Evolutionary conservation across 257 asterid genomes (phyloP).

Genomic region (Ajuga chamaepitys): DNA sequence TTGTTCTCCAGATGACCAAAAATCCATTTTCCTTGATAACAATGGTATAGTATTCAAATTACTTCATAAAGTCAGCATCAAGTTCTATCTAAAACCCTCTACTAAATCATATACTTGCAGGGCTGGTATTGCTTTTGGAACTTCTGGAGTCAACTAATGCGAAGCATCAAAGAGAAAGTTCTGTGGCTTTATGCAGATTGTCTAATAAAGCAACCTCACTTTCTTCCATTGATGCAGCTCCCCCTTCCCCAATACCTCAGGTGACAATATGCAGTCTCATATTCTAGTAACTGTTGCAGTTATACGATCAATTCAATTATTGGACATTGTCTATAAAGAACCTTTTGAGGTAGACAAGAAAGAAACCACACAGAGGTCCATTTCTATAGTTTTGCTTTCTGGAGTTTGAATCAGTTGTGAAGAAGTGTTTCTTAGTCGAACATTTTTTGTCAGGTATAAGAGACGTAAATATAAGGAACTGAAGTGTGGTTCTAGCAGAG

Average conservation of each 20-base stretch:
- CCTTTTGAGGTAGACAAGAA: neutral
- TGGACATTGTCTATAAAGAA: neutral
- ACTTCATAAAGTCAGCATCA: neutral
- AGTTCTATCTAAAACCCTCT: neutral
- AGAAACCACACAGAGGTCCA: neutral
- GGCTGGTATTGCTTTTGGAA: constrained; percentile 77
- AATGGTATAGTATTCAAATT: constrained; percentile 42
- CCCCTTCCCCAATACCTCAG: constrained; percentile 95
- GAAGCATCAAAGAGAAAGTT: constrained; percentile 68
- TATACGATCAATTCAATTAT: neutral
- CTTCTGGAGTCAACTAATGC: constrained; percentile 60
- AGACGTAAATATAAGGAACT: neutral
- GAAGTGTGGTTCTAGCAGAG: neutral
- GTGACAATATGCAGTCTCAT: constrained; percentile 23
- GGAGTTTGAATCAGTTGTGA: neutral
- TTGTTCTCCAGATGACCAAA: constrained; percentile 85
- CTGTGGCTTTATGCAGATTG: constrained; percentile 75
- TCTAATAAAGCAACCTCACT: constrained; percentile 75
- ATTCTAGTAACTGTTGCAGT: constrained; percentile 1
- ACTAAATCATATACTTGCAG: constrained; percentile 33
- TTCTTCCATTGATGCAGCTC: constrained; percentile 91
- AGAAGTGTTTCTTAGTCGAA: neutral
- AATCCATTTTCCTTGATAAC: constrained; percentile 66
- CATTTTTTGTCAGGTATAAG: neutral
- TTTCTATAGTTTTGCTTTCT: neutral